Base-by-base conservation (phyloP, 2,329 filamentous ascomycete genomes). In the Eurotiales sp. region DNA sequence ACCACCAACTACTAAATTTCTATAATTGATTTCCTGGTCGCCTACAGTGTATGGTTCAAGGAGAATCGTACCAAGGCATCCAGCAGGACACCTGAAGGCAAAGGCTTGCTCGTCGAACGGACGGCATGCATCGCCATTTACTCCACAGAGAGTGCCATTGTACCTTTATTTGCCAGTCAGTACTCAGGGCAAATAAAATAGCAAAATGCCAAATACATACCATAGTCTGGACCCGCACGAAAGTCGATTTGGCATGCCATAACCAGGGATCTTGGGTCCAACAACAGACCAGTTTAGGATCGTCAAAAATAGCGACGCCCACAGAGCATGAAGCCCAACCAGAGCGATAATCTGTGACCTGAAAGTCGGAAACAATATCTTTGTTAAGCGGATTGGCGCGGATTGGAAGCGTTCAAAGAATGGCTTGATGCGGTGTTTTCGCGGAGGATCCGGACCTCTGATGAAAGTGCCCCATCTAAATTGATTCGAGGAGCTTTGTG, bases 21-120 rank as follows among this genome's bases (percentile, higher is more conserved):
- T 71, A 58, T 83, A 83, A 51, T 78, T 79, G 34, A 80, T 66
- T 50, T 77, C 72, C 53, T 79, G 67, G 27, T 75, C 74, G 32
- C 81, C 81, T n/a, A 84, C 74, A 41, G 76, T 73, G 59, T 83
- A 80, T 8, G 79, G 78, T 50, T 81, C 77, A 2, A 80, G 64
- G 2, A 82, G 59, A 32, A 78, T 72, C 2, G 73, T 70, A 40
- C 72, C 72, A 47, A 73, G 73, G 61, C 81, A 84, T 46, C 79
- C 77, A 6, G 81, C 77, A 3, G 81, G 80, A 59, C 81, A 84
- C 42, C 78, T 72, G 56, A 84, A 84, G 0, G 80, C 72, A 56
- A 83, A 74, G 1, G 71, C 72, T 14, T 68, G 67, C 40, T 80
- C 77, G 32, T 75, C 71, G 58, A 83, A 83, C 0, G 80, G 80